phyloP scores from a whole-genome alignment of 441 rosid genomes.

The Populus hybrid region DNA sequence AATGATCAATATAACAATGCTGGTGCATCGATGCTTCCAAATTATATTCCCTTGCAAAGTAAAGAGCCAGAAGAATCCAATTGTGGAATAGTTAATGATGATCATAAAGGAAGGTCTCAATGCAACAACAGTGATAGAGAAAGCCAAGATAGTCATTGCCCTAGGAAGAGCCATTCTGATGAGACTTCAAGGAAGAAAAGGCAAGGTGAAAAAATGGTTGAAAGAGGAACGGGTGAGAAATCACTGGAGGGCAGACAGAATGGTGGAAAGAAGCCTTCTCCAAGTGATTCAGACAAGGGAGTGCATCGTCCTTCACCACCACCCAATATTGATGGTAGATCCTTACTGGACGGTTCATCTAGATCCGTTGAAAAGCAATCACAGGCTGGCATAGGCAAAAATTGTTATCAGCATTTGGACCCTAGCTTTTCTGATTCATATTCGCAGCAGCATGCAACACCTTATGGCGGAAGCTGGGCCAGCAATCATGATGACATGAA shows the following conservation, averaged over 20 bases:
- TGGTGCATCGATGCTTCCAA: conserved; percentile 16
- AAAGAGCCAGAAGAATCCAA: conserved; percentile 31
- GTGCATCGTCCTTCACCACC: conserved; percentile 27
- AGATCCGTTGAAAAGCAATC: conserved; percentile 23
- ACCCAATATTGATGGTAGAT: conserved; percentile 18
- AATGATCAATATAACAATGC: conserved; percentile 10
- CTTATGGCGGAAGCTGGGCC: conserved; percentile 27
- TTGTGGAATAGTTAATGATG: conserved; percentile 1
- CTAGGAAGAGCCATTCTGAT: conserved; percentile 28
- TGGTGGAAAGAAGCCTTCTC: conserved; percentile 32
- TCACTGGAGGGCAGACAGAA: conserved; percentile 27
- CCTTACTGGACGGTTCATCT: conserved; percentile 19
- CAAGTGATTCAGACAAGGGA: conserved; percentile 26
- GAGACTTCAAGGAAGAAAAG: conserved; percentile 35
- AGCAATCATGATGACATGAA: conserved; percentile 32
- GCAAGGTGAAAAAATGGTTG: conserved; percentile 21
- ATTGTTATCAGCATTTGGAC: conserved; percentile 16
- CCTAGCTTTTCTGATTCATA: conserved; percentile 20
- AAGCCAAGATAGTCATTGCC: conserved; percentile 25
- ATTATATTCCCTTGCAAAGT: conserved; percentile 24
- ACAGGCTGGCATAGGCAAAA: conserved; percentile 15
- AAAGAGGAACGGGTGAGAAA: conserved; percentile 31
- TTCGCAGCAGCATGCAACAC: conserved; percentile 22
- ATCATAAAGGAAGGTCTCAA: conserved; percentile 18
- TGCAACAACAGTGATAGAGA: conserved; percentile 13